phyloP scores from a whole-genome alignment of 768 basidiomycete species.

The Podaxis sp. region DNA sequence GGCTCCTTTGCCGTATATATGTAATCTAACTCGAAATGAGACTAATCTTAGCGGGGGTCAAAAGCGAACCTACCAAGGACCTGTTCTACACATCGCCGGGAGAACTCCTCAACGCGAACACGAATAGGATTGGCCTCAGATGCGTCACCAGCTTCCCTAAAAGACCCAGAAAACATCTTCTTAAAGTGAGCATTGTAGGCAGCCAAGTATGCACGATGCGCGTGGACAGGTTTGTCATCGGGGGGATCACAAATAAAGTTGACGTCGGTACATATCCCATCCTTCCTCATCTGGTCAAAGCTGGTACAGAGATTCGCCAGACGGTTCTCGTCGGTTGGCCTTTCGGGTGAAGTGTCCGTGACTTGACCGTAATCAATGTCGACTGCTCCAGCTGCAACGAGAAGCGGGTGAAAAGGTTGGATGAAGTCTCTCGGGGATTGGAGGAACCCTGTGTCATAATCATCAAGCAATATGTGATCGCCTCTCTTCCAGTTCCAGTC shows the following conservation, averaged over 20 bases:
- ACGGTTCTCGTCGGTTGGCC: slow-evolving; percentile 13
- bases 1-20: slow-evolving; percentile 27
- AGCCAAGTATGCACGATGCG: slow-evolving; percentile 39
- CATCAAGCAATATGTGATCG: slow-evolving; percentile 36
- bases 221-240: slow-evolving; percentile 22
- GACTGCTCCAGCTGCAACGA: slow-evolving; percentile 31
- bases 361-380: slow-evolving; percentile 22
- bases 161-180: slow-evolving; percentile 26
- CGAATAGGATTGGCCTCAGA: slow-evolving; percentile 17
- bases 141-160: slow-evolving; percentile 20
- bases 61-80: slow-evolving; percentile 26
- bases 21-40: slow-evolving; percentile 24
- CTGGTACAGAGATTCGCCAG: slow-evolving; percentile 21
- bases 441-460: slow-evolving; percentile 26
- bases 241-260: slow-evolving; percentile 25
- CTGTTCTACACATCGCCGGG: slow-evolving; percentile 21
- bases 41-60: neutral
- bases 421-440: slow-evolving; percentile 34
- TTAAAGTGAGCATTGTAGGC: slow-evolving; percentile 31
- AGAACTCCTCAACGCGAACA: slow-evolving; percentile 13
- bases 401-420: slow-evolving; percentile 27
- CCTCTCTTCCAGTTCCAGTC: slow-evolving; percentile 40
- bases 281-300: slow-evolving; percentile 34
- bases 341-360: slow-evolving; percentile 5
- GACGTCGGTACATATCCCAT: slow-evolving; percentile 34